A percentile compares a stretch with the other conserved stretches of the same genome.
Conservation (phyloP, 2,329 filamentous ascomycete species). For the Xylaria sp. region DNA sequence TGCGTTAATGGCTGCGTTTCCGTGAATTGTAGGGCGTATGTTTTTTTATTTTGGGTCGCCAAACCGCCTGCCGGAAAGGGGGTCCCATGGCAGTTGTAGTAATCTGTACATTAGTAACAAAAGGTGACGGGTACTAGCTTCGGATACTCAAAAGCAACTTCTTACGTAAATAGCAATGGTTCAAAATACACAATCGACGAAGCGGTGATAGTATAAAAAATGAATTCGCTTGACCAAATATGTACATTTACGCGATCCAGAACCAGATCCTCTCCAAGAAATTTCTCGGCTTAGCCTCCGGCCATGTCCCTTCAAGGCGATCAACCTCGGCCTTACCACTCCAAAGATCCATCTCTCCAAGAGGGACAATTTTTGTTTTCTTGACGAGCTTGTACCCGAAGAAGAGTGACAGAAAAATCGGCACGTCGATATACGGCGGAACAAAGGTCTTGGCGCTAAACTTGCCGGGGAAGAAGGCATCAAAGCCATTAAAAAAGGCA, state of each 20-base stretch:
- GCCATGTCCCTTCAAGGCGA: slow-evolving; percentile 52
- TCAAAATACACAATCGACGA: neutral
- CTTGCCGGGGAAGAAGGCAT: slow-evolving; percentile 71
- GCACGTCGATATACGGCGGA: slow-evolving; percentile 75
- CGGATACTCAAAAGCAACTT: neutral
- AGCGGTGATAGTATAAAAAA: neutral
- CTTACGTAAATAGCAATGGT: neutral
- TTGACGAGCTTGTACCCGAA: slow-evolving; percentile 74
- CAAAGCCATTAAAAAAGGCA: slow-evolving; percentile 77
- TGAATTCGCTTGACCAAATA: neutral
- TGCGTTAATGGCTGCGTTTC: neutral
- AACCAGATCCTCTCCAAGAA: slow-evolving; percentile 54
- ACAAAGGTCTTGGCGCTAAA: slow-evolving; percentile 64
- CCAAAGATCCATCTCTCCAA: slow-evolving; percentile 54
- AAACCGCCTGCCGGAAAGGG: too few species aligned
- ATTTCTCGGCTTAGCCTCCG: slow-evolving; percentile 50
- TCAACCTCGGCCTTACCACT: slow-evolving; percentile 54
- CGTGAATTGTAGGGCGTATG: neutral
- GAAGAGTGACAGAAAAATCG: slow-evolving; percentile 72
- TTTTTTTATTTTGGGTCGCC: neutral
- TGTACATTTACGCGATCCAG: slow-evolving; percentile 50
- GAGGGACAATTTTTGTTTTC: slow-evolving; percentile 60
- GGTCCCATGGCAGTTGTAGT: neutral
- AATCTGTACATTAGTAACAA: neutral
- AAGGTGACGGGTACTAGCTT: neutral